phyloP scores from a whole-genome alignment of 75 land plant species.

The Picea glauca region DNA sequence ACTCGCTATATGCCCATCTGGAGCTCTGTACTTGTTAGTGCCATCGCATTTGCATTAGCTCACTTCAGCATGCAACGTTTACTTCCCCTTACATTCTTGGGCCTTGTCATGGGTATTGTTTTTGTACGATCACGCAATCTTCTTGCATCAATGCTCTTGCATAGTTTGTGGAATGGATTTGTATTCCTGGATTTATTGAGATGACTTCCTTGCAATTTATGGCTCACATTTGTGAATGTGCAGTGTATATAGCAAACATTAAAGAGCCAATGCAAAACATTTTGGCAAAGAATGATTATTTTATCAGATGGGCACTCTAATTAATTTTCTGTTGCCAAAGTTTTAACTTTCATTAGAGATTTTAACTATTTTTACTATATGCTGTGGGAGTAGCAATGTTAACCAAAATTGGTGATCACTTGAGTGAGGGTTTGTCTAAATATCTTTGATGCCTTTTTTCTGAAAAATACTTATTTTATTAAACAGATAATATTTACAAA shows the following conservation, averaged over 20 bases:
- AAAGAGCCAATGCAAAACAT: background rate
- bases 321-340: background rate
- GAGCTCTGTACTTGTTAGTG: slow-evolving; percentile 73
- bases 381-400: background rate
- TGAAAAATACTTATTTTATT: no score
- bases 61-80: slow-evolving; percentile 92
- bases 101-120: slow-evolving; percentile 87
- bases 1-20: slow-evolving; percentile 86
- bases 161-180: slow-evolving; percentile 98
- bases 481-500: no score
- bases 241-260: background rate
- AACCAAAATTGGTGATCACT: background rate
- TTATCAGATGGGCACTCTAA: background rate
- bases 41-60: slow-evolving; percentile 84
- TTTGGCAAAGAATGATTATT: background rate
- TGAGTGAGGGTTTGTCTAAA: background rate
- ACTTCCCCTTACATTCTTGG: slow-evolving; percentile 87
- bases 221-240: background rate
- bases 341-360: background rate
- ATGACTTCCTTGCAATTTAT: slow-evolving; percentile 20
- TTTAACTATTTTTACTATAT: background rate
- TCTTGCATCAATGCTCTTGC: slow-evolving; percentile 83
- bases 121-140: slow-evolving; percentile 82
- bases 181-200: slow-evolving; percentile 88
- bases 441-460: no score